A percentile compares a stretch with the other conserved stretches of the same genome.
These are phyloP conservation scores for Kluyveromyces siamensis DNA, from an alignment of 805 yeast species.

Conservation along the genomic window DNA sequence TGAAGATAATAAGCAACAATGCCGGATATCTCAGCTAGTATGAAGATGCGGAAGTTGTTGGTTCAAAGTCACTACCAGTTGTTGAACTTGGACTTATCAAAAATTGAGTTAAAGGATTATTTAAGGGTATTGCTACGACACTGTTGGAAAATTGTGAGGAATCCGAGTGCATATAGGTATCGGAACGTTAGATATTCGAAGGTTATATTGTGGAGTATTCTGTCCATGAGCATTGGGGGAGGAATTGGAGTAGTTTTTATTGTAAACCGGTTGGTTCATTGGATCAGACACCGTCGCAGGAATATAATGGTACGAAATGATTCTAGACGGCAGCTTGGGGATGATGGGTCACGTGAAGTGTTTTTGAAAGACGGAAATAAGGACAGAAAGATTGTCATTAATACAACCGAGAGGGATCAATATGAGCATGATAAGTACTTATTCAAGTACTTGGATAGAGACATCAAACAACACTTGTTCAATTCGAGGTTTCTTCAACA, in stretches of 20 bases:
- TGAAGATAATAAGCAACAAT: background rate
- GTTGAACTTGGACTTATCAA: background rate
- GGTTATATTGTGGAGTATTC: background rate
- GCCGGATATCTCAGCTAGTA: slow-evolving; percentile 1
- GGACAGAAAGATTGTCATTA: slow-evolving; percentile 20
- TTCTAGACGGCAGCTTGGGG: slow-evolving; percentile 8
- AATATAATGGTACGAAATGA: background rate
- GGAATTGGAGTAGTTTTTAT: background rate
- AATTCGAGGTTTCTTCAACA: slow-evolving; percentile 66
- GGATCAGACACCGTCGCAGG: background rate
- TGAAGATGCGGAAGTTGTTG: background rate
- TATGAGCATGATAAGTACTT: slow-evolving; percentile 27
- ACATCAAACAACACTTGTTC: slow-evolving; percentile 24
- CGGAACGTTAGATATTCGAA: background rate
- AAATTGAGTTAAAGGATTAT: background rate
- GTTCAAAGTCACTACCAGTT: background rate
- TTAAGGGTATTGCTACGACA: background rate
- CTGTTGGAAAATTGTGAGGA: background rate
- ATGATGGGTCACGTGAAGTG: slow-evolving; percentile 26
- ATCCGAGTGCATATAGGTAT: background rate
- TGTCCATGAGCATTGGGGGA: background rate
- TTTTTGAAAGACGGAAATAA: slow-evolving; percentile 14
- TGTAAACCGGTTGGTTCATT: background rate
- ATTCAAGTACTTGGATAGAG: slow-evolving; percentile 19
- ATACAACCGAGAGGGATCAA: slow-evolving; percentile 23